A percentile compares a stretch with the other conserved stretches of the same genome.
These are phyloP conservation scores for Lycium ferocissimum DNA, from an alignment of 257 asterid genomes.

Conservation along the genomic window DNA sequence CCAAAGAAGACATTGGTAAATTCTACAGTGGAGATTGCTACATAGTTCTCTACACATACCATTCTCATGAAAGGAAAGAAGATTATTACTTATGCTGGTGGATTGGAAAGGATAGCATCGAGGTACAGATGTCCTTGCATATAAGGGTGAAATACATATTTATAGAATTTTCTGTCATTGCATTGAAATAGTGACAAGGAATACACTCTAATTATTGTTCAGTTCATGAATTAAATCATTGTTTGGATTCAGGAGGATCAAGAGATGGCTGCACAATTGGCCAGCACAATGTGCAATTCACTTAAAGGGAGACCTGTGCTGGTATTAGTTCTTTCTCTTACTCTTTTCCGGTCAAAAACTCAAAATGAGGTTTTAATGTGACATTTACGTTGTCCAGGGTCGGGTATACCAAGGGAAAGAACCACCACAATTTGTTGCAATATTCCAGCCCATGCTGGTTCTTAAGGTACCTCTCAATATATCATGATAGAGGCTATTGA, in stretches of 20 bases:
- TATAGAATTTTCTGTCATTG: neutral
- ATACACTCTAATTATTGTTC: neutral
- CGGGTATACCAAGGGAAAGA: constrained; percentile 91
- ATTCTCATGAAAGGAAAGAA: constrained; percentile 85
- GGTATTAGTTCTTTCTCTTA: constrained; percentile 51
- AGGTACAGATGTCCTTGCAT: constrained; percentile 55
- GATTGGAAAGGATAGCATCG: constrained; percentile 94
- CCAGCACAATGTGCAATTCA: constrained; percentile 77
- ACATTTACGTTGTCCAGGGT: constrained; percentile 59
- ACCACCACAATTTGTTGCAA: constrained; percentile 94
- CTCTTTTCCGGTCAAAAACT: neutral
- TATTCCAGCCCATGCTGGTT: constrained; percentile 92
- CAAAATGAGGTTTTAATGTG: constrained; percentile 24
- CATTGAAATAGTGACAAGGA: neutral
- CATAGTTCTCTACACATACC: constrained; percentile 85
- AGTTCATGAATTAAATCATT: neutral
- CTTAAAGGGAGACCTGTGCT: constrained; percentile 88
- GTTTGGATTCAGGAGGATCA: constrained; percentile 76
- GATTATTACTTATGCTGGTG: constrained; percentile 88
- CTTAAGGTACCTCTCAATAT: constrained; percentile 67
- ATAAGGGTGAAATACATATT: neutral
- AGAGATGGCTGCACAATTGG: constrained; percentile 61
- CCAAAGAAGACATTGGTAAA: constrained; percentile 83
- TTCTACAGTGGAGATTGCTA: constrained; percentile 97
- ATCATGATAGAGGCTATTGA: neutral